These are phyloP conservation scores for Dictyostelium firmibasis DNA, from an alignment of 78 protist genomes.

Conservation along the genomic window DNA sequence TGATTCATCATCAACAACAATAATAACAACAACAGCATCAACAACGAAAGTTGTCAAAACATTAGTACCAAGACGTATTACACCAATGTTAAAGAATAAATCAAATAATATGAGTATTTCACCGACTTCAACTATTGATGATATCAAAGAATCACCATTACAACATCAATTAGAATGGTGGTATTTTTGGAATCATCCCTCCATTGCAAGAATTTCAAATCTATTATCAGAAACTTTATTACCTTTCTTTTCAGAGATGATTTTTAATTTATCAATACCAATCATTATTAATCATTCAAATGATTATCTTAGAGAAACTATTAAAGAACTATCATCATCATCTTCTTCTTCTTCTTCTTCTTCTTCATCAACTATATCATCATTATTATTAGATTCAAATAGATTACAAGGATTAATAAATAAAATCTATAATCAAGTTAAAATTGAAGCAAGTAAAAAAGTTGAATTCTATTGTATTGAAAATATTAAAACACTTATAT, in stretches of 20 bases:
- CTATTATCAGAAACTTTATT: constrained; percentile 34
- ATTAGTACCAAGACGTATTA: neutral
- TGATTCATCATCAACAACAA: neutral
- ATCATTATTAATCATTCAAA: constrained; percentile 26
- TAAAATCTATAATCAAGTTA: neutral
- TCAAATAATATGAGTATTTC: neutral
- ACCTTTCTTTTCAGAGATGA: constrained; percentile 66
- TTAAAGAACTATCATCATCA: neutral
- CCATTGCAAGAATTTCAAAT: constrained; percentile 51
- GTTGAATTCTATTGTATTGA: constrained; percentile 25
- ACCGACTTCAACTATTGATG: neutral
- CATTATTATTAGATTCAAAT: neutral
- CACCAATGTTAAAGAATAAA: constrained; percentile 24
- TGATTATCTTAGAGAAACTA: neutral
- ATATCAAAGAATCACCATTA: neutral
- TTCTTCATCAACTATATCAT: neutral
- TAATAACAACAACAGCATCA: neutral
- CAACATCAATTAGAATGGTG: constrained; percentile 68
- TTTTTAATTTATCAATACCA: constrained; percentile 51
- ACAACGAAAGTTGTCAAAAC: neutral
- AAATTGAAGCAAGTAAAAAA: neutral
- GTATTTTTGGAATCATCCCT: constrained; percentile 74
- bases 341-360: neutral
- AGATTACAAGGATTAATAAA: constrained; percentile 15
- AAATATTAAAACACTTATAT: constrained; percentile 10